A percentile compares a stretch with the other conserved stretches of the same genome.
phyloP scores from a whole-genome alignment of 768 basidiomycete species.

The Strobilomyces dryophilus region DNA sequence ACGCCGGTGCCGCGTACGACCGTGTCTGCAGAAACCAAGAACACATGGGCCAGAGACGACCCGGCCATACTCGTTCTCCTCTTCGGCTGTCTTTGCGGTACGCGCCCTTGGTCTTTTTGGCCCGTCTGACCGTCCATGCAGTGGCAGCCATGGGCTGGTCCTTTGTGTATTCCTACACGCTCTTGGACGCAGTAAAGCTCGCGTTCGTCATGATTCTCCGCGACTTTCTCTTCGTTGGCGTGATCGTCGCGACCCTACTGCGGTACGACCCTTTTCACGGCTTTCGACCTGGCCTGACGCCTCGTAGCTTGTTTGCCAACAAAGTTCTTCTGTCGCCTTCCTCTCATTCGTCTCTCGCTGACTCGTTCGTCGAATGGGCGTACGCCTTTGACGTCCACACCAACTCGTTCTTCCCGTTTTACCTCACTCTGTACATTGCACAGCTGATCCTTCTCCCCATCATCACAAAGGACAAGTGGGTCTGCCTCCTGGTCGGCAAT shows the following conservation, averaged over 20 bases:
- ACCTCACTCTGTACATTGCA: conserved; percentile 83
- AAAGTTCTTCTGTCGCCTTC: conserved; percentile 65
- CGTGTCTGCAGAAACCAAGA: conserved; percentile 77
- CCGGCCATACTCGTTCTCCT: conserved; percentile 92
- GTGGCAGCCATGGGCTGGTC: conserved; percentile 86
- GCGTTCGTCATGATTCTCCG: conserved; percentile 81
- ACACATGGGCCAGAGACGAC: conserved; percentile 97
- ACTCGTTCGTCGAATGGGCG: conserved; percentile 81
- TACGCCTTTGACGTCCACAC: conserved; percentile 97
- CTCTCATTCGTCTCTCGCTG: conserved; percentile 65
- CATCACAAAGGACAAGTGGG: conserved; percentile 82
- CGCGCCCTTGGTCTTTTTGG: background rate
- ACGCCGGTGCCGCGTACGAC: background rate
- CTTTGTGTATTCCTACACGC: conserved; percentile 66
- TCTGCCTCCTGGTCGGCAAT: conserved; percentile 92
- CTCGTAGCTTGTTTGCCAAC: conserved; percentile 63
- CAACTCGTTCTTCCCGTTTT: conserved; percentile 94
- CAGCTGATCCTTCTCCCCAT: conserved; percentile 85
- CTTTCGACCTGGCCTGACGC: conserved; percentile 11
- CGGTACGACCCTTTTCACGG: conserved; percentile 45
- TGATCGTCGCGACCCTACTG: conserved; percentile 68
- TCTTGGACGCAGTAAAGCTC: conserved; percentile 54
- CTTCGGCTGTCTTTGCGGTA: conserved; percentile 71
- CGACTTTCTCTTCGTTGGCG: conserved; percentile 80
- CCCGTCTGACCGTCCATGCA: conserved; percentile 26